phyloP scores from a whole-genome alignment of 129 eudicot species.

The Saussurea involucrata region DNA sequence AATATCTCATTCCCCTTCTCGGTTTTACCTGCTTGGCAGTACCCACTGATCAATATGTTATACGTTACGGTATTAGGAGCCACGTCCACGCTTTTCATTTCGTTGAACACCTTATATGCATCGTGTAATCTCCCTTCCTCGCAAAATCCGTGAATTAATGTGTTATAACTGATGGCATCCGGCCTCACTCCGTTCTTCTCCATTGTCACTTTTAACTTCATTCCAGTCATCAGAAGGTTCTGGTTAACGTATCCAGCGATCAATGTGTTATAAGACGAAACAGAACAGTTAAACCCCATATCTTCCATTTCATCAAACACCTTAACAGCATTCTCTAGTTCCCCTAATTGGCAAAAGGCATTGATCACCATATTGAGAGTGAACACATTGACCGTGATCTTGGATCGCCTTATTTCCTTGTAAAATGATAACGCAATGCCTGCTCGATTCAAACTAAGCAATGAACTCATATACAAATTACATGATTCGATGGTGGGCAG shows the following conservation, averaged over 20 bases:
- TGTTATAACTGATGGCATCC: constrained; percentile 57
- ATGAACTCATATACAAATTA: constrained; percentile 59
- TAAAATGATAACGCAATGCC: constrained; percentile 55
- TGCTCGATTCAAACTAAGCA: constrained; percentile 48
- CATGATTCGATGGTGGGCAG: constrained; percentile 73
- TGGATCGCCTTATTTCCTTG: constrained; percentile 44
- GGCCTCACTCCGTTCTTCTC: constrained; percentile 58
- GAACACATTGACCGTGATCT: constrained; percentile 61
- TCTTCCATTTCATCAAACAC: constrained; percentile 56
- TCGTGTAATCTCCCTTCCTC: constrained; percentile 66
- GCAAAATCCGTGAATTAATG: constrained; percentile 59
- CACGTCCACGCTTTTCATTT: constrained; percentile 52
- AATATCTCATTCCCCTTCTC: constrained; percentile 54
- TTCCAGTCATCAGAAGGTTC: constrained; percentile 44
- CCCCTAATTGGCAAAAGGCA: constrained; percentile 56
- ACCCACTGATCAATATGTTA: constrained; percentile 64
- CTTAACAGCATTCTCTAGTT: constrained; percentile 57
- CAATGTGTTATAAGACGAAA: constrained; percentile 59
- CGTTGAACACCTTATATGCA: constrained; percentile 57
- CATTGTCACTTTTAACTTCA: constrained; percentile 64
- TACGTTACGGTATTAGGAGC: constrained; percentile 66
- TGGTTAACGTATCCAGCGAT: constrained; percentile 54
- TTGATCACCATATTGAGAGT: constrained; percentile 70
- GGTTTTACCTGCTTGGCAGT: constrained; percentile 43
- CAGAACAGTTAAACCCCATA: constrained; percentile 46